A percentile compares a stretch with the other conserved stretches of the same genome.
Evolutionary conservation across 2,329 filamentous ascomycete genomes (phyloP).

Genomic region (Fusarium sp.): DNA sequence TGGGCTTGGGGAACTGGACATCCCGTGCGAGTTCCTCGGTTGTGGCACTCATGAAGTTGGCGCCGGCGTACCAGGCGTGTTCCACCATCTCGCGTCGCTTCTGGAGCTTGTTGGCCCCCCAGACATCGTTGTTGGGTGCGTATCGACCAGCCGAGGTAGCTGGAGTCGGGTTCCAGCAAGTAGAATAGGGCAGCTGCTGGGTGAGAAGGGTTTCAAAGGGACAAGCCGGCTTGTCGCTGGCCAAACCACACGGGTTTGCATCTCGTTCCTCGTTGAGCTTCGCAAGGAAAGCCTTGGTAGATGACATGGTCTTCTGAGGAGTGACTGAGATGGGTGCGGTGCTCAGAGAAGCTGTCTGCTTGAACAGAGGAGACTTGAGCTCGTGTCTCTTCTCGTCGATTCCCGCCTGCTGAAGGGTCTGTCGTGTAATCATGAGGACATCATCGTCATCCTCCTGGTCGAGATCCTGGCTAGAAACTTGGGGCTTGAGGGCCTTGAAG

Average conservation of each 20-base stretch:
- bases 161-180: conserved; percentile 15
- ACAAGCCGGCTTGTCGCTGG: background rate
- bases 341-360: conserved; percentile 6
- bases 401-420: conserved; percentile 38
- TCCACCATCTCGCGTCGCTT: conserved; percentile 47
- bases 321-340: background rate
- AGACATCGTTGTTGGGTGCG: conserved; percentile 18
- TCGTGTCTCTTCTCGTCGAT: conserved; percentile 33
- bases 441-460: conserved; percentile 44
- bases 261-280: background rate
- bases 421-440: conserved; percentile 36
- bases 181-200: background rate
- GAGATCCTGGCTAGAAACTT: conserved; percentile 36
- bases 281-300: conserved; percentile 4
- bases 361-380: conserved; percentile 16
- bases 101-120: conserved; percentile 40
- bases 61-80: conserved; percentile 55
- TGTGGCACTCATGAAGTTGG: conserved; percentile 50
- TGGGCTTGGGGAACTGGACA: conserved; percentile 47
- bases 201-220: background rate
- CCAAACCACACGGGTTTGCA: background rate
- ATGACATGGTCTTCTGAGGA: background rate
- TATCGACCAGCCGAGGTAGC: conserved; percentile 10
- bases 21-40: conserved; percentile 42
- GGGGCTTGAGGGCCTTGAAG: conserved; percentile 49